Evolutionary conservation across 352 stramenopile species (phyloP), one percentile per base, ranked within the genome.

Genomic region (Globisporangium carolinianum): DNA sequence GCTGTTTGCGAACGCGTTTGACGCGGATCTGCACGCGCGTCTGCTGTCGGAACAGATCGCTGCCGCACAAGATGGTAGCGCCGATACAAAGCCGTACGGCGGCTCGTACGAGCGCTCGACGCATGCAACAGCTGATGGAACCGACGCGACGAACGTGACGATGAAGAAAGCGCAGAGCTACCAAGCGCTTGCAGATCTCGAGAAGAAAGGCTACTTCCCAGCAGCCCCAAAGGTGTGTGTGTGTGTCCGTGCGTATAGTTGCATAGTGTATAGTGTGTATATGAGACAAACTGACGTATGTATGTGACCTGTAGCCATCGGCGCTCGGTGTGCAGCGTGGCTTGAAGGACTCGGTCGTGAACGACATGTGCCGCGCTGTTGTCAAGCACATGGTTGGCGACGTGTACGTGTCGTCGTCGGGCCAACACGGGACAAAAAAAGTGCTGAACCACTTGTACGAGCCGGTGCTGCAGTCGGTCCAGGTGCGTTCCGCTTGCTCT

Each of bases 331-430:
- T 92, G 10, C 84, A 94, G 58, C 73, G 84, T 43, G 84, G 81
- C 7, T 66, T 94, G 6, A 94, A 92, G 56, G 73, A 94, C 66
- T 94, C 84, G 55, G 84, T 94, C 41, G 79, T 94, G 55, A 91
- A 94, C 67, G 84, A 94, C 53, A 94, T 94, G 84, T 94, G 84
- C 60, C 79, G 79, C 43, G 84, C 84, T 0, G 84, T 94, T 0
- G 84, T 89, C 48, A 94, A 94, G 69, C 84, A 94, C 67, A 94
- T 94, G 82, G 84, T 94, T 36, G 84, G 84, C 35, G 84, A 94
- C 57, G 77, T 91, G 57, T 93, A 93, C 51, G 83, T 92, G 52
- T 81, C 79, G 45, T 82, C 79, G 0, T 86, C 79, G 0, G 75
- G 71, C 0, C 81, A 80, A 3, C 74, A 86, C 35, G 82, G 82